Evolutionary conservation across 441 rosid species (phyloP).

Genomic region (Omphalea diandra): DNA sequence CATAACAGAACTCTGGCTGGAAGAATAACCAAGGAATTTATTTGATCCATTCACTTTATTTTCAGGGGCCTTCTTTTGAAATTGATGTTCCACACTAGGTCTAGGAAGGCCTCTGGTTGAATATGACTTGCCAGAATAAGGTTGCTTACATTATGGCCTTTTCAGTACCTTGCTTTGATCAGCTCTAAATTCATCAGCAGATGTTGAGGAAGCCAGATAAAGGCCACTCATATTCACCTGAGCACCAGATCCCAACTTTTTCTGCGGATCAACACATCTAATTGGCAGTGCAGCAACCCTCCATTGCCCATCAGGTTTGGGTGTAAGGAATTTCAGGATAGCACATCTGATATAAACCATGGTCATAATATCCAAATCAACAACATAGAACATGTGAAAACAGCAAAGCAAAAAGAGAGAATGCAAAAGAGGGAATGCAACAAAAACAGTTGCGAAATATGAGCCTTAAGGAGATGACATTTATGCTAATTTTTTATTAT

Average conservation of each 20-base stretch:
- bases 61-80: conserved; percentile 23
- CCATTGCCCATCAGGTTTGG: conserved; percentile 36
- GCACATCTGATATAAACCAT: conserved; percentile 29
- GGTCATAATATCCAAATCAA: neutral
- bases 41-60: conserved; percentile 26
- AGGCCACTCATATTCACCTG: conserved; percentile 36
- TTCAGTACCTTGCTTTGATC: conserved; percentile 22
- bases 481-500: neutral
- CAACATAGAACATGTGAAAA: neutral
- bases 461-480: neutral
- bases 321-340: conserved; percentile 32
- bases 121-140: conserved; percentile 25
- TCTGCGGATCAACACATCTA: conserved; percentile 31
- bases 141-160: conserved; percentile 25
- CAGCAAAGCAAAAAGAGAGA: neutral
- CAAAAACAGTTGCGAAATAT: neutral
- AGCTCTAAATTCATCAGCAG: conserved; percentile 27
- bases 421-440: no score
- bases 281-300: conserved; percentile 34
- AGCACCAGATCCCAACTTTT: conserved; percentile 25
- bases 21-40: conserved; percentile 24
- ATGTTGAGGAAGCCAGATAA: conserved; percentile 29
- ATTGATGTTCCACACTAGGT: neutral
- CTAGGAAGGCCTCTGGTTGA: conserved; percentile 16
- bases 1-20: conserved; percentile 25